These are phyloP conservation scores for Discostella stelligeroides DNA, from an alignment of 108 stramenopile species.

Conservation along the genomic window DNA sequence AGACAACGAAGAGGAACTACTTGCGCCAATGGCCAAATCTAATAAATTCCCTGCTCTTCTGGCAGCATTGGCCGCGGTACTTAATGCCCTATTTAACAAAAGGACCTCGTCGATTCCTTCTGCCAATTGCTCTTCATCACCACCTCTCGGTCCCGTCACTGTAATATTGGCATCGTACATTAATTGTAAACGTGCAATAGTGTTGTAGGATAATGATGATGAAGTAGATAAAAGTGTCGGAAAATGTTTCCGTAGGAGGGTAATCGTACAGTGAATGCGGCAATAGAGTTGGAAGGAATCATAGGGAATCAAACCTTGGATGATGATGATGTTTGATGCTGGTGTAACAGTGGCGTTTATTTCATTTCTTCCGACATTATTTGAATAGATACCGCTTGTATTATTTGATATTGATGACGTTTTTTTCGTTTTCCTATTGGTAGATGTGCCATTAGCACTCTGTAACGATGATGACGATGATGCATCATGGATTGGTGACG, in stretches of 20 bases:
- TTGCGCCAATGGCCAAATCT: conserved; percentile 31
- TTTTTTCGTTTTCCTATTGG: neutral
- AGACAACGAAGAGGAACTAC: neutral
- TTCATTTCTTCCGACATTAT: neutral
- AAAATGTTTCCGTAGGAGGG: conserved; percentile 34
- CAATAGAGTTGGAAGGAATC: conserved; percentile 13
- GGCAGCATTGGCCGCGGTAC: conserved; percentile 27
- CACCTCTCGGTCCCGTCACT: conserved; percentile 33
- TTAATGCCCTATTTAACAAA: conserved; percentile 34
- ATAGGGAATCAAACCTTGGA: conserved; percentile 17
- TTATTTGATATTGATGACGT: neutral
- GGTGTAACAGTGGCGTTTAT: neutral
- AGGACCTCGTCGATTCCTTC: conserved; percentile 45
- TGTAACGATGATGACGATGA: neutral
- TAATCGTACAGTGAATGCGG: conserved; percentile 36
- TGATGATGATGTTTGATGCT: neutral
- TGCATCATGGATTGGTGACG: neutral
- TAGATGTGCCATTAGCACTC: neutral
- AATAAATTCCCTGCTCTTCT: conserved; percentile 37
- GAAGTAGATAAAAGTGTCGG: conserved; percentile 30
- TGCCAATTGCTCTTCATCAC: conserved; percentile 34
- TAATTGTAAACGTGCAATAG: conserved; percentile 8
- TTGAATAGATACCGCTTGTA: neutral
- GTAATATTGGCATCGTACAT: conserved; percentile 36
- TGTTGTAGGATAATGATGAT: conserved; percentile 8